phyloP scores from a whole-genome alignment of 2,329 filamentous ascomycete species.

The Graphilbum sp. region DNA sequence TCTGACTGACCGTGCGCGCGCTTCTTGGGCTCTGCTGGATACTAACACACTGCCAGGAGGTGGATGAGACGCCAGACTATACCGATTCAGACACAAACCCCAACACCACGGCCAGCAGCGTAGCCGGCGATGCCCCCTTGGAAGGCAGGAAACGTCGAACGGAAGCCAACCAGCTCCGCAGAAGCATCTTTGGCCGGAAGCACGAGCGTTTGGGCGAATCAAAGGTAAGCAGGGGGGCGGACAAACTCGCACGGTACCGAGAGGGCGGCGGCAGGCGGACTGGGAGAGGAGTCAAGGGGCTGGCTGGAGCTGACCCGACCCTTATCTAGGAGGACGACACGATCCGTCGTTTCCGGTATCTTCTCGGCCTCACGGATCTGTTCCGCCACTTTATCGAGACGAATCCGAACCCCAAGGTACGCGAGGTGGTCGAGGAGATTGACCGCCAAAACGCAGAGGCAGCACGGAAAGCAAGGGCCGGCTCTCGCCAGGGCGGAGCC shows the following conservation, averaged over 20 bases:
- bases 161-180: conserved; percentile 76
- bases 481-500: conserved; percentile 70
- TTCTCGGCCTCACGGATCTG: conserved; percentile 85
- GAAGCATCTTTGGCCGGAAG: conserved; percentile 88
- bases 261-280: no score
- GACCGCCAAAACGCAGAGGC: conserved; percentile 79
- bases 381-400: conserved; percentile 99
- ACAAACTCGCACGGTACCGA: no score
- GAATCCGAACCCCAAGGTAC: conserved; percentile 87
- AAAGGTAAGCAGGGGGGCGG: conserved; percentile 69
- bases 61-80: conserved; percentile 50
- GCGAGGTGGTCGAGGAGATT: conserved; percentile 85
- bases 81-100: conserved; percentile 52
- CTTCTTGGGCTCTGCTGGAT: no score
- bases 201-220: conserved; percentile 83
- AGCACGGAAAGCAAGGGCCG: conserved; percentile 53
- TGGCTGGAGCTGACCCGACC: background rate
- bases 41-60: conserved; percentile 15
- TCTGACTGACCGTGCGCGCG: no score
- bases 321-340: conserved; percentile 73
- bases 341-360: conserved; percentile 82
- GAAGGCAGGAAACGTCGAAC: conserved; percentile 78
- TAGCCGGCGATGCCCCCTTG: conserved; percentile 53
- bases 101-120: conserved; percentile 65
- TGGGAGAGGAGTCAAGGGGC: no score